Base-by-base conservation (phyloP, 208 protist species). In the Trypanosoma vivax region DNA sequence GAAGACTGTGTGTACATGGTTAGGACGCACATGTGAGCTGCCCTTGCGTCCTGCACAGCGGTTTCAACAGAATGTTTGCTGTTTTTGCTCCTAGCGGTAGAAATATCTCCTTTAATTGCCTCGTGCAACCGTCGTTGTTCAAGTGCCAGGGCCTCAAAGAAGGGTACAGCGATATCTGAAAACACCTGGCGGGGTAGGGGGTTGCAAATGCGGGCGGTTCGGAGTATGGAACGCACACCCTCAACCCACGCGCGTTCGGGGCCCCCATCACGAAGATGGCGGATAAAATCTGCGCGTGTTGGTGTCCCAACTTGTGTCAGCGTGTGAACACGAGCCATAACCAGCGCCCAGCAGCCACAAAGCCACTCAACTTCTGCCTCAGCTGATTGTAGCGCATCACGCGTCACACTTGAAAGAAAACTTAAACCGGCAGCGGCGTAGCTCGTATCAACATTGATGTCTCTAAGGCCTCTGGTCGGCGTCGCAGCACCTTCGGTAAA, bases 261-360 rank as follows among this genome's bases (percentile, higher is more conserved):
- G n/a, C 30, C 16, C 19, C 10, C 19, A 13, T 30, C 21, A 42
- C 46, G 50, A 23, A 59, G 24, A 19, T 16, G 37, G 16, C 10
- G 27, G 42, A 43, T 53, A 30, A 61, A 61, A 28, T 60, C 50
- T 18, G 24, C 33, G 33, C 64, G 56, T 25, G 49, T 50, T 31
- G 30, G 45, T 11, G 27, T 29, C 1, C 58, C 19, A 10, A 61
- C 45, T 27, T 67, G 62, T 18, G 70, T 56, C 56, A 76, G 50
- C 9, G 60, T 74, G 18, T 31, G 46, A 5, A 90, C 58, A 24
- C 77, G 77, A 31, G 70, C 74, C 27, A 59, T 60, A 24, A 86
- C 35, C 18, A 90, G 69, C 19, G 63, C 66, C 51, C 69, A 84
- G n/a, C 82, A 62, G 25, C 83, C 83, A 25, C 73, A 68, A 31